phyloP scores from a whole-genome alignment of 108 stramenopile species.

The Stephanodiscus triporus region DNA sequence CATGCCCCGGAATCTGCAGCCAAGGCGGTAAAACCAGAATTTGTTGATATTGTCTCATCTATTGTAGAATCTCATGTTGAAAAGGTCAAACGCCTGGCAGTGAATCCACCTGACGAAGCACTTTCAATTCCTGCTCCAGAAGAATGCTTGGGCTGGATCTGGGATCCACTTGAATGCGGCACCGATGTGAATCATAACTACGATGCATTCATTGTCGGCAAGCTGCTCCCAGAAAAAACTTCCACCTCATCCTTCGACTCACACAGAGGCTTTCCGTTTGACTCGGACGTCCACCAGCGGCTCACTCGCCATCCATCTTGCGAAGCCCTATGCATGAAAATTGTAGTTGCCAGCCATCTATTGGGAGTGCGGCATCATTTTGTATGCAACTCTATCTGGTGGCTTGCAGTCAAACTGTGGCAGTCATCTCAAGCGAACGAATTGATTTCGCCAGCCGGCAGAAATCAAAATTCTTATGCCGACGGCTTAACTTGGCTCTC shows the following conservation, averaged over 20 bases:
- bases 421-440: conserved; percentile 5
- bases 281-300: conserved; percentile 11
- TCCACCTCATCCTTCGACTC: not conserved
- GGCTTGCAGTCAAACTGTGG: conserved; percentile 40
- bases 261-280: not conserved
- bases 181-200: conserved; percentile 2
- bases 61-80: conserved; percentile 4
- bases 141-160: conserved; percentile 30
- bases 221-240: not conserved
- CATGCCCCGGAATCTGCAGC: conserved; percentile 17
- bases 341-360: conserved; percentile 38
- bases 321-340: conserved; percentile 39
- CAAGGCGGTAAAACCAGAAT: conserved; percentile 21
- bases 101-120: not conserved
- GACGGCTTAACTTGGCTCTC: conserved; percentile 36
- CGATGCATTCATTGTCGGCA: not conserved
- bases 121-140: conserved; percentile 16
- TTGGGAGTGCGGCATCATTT: conserved; percentile 29
- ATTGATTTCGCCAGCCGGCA: not conserved
- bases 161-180: conserved; percentile 13
- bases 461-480: conserved; percentile 3
- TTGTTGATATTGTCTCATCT: conserved; percentile 22
- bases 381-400: conserved; percentile 46
- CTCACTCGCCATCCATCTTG: conserved; percentile 22
- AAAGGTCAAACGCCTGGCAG: conserved; percentile 6